Conservation (phyloP, 2,329 filamentous ascomycete genomes). For the Sordariomycetes sp. region DNA sequence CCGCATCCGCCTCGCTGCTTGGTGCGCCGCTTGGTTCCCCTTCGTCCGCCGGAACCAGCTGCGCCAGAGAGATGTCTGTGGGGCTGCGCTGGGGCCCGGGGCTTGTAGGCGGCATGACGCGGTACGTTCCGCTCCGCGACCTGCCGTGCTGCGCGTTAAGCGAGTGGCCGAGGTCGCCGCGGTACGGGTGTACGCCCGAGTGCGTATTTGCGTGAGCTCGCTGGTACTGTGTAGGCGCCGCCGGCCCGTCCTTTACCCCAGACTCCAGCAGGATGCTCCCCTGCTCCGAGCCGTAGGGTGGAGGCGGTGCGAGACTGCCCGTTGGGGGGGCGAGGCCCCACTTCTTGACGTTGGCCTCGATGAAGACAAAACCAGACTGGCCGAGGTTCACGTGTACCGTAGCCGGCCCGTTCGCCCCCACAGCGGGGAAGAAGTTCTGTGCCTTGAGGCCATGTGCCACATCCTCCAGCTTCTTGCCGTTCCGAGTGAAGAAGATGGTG, state of each 20-base stretch:
- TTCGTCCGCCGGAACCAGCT: slow-evolving; percentile 57
- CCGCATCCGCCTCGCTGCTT: slow-evolving; percentile 14
- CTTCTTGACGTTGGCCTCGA: slow-evolving; percentile 99
- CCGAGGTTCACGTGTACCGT: slow-evolving; percentile 95
- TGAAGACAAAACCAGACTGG: slow-evolving; percentile 96
- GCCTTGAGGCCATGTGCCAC: slow-evolving; percentile 85
- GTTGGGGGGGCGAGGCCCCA: slow-evolving; percentile 97
- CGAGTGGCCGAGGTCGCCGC: slow-evolving; percentile 24
- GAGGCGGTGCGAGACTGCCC: slow-evolving; percentile 86
- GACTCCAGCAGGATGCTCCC: slow-evolving; percentile 91
- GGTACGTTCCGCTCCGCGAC: slow-evolving; percentile 67
- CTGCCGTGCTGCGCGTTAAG: slow-evolving; percentile 57
- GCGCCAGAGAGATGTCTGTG: slow-evolving; percentile 90
- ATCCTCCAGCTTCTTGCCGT: slow-evolving; percentile 94
- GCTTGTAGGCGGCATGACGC: slow-evolving; percentile 66
- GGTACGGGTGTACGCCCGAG: slow-evolving; percentile 9
- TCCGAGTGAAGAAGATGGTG: slow-evolving; percentile 94
- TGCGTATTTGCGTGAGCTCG: slow-evolving; percentile 33
- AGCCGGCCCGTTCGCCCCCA: slow-evolving; percentile 92
- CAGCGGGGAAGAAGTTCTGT: slow-evolving; percentile 94
- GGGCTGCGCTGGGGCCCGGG: slow-evolving; percentile 84
- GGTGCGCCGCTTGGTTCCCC: slow-evolving; percentile 50
- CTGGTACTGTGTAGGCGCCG: slow-evolving; percentile 9
- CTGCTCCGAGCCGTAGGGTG: slow-evolving; percentile 93
- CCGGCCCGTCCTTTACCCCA: slow-evolving; percentile 54